Percentiles rank a stretch among this genome's conserved stretches.
Conservation (phyloP, 805 yeast species). For the Candida ovalis region DNA sequence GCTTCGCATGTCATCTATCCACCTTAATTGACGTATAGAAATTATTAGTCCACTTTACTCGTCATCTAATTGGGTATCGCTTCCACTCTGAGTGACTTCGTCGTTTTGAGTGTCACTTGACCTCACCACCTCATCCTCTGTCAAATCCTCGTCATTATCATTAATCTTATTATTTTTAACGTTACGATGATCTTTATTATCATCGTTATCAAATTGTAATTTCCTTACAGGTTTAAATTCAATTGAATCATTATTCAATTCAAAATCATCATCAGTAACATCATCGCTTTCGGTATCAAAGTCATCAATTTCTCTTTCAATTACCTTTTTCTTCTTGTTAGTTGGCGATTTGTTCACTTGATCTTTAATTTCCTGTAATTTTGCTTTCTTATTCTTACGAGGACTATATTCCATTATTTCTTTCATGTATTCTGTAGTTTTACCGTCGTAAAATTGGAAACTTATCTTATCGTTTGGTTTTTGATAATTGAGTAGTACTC, state of each 20-base stretch:
- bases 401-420: conserved; percentile 19
- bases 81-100: background rate
- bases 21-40: too few species aligned
- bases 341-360: background rate
- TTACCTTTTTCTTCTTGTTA: background rate
- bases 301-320: conserved; percentile 1
- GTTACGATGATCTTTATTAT: too few species aligned
- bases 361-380: background rate
- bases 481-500: conserved; percentile 4
- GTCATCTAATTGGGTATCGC: background rate
- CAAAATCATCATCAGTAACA: conserved; percentile 1
- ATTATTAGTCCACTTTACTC: too few species aligned
- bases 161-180: background rate
- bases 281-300: background rate
- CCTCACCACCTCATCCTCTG: background rate
- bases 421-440: conserved; percentile 7
- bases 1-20: background rate
- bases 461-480: conserved; percentile 16
- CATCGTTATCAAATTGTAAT: background rate
- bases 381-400: conserved; percentile 10
- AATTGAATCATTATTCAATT: background rate
- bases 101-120: background rate
- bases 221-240: background rate
- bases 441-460: conserved; percentile 15
- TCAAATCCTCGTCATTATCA: background rate